A percentile compares a stretch with the other conserved stretches of the same genome.
Conservation (phyloP, 345 rosid genomes). For the Mercurialis annua region DNA sequence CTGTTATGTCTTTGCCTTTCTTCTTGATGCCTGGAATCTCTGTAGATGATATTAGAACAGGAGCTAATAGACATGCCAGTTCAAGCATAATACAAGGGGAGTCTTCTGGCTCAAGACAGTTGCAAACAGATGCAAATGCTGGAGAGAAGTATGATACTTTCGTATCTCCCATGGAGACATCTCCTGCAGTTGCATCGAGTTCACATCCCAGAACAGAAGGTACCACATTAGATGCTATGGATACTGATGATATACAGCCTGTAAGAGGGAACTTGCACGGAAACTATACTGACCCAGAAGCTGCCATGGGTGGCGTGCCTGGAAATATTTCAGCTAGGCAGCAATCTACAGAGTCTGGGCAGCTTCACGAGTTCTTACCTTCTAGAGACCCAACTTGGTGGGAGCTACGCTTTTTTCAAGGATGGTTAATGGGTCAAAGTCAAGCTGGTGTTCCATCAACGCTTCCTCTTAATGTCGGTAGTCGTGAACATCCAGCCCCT, state of each 20-base stretch:
- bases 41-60: conserved; percentile 44
- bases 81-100: conserved; percentile 40
- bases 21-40: conserved; percentile 48
- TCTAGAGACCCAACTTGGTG: conserved; percentile 55
- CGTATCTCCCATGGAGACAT: conserved; percentile 44
- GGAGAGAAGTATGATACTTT: conserved; percentile 33
- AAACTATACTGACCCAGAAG: conserved; percentile 12
- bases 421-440: conserved; percentile 73
- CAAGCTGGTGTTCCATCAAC: conserved; percentile 51
- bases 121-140: conserved; percentile 37
- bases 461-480: conserved; percentile 39
- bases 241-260: conserved; percentile 58
- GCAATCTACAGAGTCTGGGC: conserved; percentile 38
- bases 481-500: conserved; percentile 36
- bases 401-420: conserved; percentile 74
- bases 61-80: conserved; percentile 32
- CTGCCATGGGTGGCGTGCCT: conserved; percentile 24
- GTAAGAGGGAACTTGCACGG: conserved; percentile 29
- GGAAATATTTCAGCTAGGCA: conserved; percentile 21
- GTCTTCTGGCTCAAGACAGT: conserved; percentile 45
- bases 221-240: conserved; percentile 48
- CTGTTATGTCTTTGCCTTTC: conserved; percentile 49
- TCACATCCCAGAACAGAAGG: conserved; percentile 32
- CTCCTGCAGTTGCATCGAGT: conserved; percentile 39
- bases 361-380: conserved; percentile 48